Evolutionary conservation across 441 rosid species (phyloP), one percentile per base, ranked within the genome.

Genomic region (Raphanus hybrid): DNA sequence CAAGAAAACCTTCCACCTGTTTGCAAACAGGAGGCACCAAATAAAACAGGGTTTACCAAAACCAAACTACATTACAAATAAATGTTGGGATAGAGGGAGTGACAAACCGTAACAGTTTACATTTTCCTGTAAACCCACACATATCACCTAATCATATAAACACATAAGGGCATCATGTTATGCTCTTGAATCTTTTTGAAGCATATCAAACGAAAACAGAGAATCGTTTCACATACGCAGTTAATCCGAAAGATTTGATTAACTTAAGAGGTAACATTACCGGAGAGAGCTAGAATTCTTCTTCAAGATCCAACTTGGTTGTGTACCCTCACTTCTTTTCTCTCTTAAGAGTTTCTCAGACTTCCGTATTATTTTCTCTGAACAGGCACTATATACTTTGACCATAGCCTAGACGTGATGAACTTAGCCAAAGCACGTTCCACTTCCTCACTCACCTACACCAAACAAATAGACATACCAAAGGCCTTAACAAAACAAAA

Each of bases 401-500:
- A 23, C 26, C 26, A 23, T 23, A 23, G 26, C 26, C 0, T 23
- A 23, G 26, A 23, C 26, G 26, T 23, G 20, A 85, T 92, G 70
- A 92, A 45, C 84, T 90, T 96, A 14, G 98, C 93, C 74, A 96
- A 88, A 80, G 99, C 99, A 72, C 99, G 97, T 82, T 96, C 99
- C 45, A 96, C 98, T 83, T 96, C 99, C 84, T 96, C 99, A 9
- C 99, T 96, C 32, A 96, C 99, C 99, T 96, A 93, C 59, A 94
- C 91, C 75, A 92, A 88, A 78, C 26, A 23, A 23, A 23, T 23
- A 23, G 26, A 23, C 26, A 23, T 23, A 23, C 26, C 26, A 23
- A 23, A 23, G 26, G 26, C 26, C 26, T 23, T 23, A 23, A 23
- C 26, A 23, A 23, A 23, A 23, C 26, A 23, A 23, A 23, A 23